Evolutionary conservation across 495 filamentous ascomycete genomes (phyloP), one percentile per base, ranked within the genome.

Genomic region (Podospora pseudopauciseta): DNA sequence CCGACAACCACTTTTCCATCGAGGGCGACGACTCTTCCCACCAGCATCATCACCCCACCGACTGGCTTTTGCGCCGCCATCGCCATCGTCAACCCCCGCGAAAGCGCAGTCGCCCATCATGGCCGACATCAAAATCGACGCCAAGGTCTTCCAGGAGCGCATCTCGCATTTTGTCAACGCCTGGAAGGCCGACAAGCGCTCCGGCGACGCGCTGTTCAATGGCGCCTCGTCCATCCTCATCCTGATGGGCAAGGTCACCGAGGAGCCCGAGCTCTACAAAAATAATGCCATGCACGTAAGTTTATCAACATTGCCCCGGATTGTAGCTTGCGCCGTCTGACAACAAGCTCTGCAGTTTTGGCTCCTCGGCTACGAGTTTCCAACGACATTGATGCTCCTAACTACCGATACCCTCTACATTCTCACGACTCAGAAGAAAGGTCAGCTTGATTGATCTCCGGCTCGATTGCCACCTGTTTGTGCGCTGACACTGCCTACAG

Each of bases 361-460:
- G 95, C 85, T 99, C 61, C 86, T 99, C 67, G 95, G 95, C 70
- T 99, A 98, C 84, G 95, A 99, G 76, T 99, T 99, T 73, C 95
- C 95, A 57, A 92, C 95, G 16, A 98, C 95, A 0, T 84, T 98
- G 55, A 90, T 99, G 79, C 84, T 99, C 58, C 85, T 98, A 72
- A 97, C 96, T 11, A 86, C 88, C 63, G 96, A 98, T 65, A 85
- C 86, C 64, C 81, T 98, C 69, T 94, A 93, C 77, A 88, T 97
- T 63, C 89, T 98, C 65, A 98, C 96, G 2, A 98, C 95, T 13
- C 89, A 92, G 20, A 99, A 99, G 81, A 99, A 99, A 88, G 93
- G 94, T 95, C 75, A 67, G 77, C 19, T 32, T 15, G 4, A 11
- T 44, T 18, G 4, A 11, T 44, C 13, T 39, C 4, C 19, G 19